Evolutionary conservation across 768 basidiomycete species (phyloP).

Genomic region (Boletus edulis): DNA sequence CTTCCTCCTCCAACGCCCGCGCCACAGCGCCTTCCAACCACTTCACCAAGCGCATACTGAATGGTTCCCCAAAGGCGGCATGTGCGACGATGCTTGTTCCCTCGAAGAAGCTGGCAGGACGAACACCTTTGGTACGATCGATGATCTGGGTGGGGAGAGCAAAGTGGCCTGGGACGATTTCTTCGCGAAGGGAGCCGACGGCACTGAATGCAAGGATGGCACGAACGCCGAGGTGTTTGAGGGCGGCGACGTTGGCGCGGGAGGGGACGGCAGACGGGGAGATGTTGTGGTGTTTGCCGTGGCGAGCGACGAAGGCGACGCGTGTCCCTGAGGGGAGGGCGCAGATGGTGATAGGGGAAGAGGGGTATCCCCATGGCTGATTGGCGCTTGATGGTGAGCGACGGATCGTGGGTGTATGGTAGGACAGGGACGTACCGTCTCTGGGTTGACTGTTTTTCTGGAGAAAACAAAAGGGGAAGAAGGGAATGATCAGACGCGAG

Average conservation of each 20-base stretch:
- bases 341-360: slow-evolving; percentile 89
- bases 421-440: slow-evolving; percentile 58
- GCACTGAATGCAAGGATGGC: slow-evolving; percentile 93
- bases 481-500: neutral
- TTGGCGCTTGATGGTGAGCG: neutral
- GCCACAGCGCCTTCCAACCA: slow-evolving; percentile 69
- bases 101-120: slow-evolving; percentile 88
- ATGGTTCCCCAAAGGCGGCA: slow-evolving; percentile 92
- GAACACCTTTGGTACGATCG: slow-evolving; percentile 92
- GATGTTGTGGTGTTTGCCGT: slow-evolving; percentile 79
- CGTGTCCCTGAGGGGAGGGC: slow-evolving; percentile 76
- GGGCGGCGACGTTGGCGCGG: slow-evolving; percentile 92
- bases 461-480: neutral
- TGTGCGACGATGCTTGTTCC: slow-evolving; percentile 83
- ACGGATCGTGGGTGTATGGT: neutral
- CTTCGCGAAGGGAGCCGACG: slow-evolving; percentile 92
- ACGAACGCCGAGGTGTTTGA: slow-evolving; percentile 88
- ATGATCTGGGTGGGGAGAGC: slow-evolving; percentile 90
- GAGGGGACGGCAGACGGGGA: slow-evolving; percentile 77
- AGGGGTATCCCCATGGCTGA: slow-evolving; percentile 92
- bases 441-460: slow-evolving; percentile 74
- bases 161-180: slow-evolving; percentile 88
- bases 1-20: slow-evolving; percentile 58
- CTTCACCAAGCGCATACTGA: slow-evolving; percentile 57
- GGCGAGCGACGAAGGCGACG: slow-evolving; percentile 90